These are phyloP conservation scores for Trichoderma erinaceum DNA, from an alignment of 495 filamentous ascomycete species.

Conservation along the genomic window DNA sequence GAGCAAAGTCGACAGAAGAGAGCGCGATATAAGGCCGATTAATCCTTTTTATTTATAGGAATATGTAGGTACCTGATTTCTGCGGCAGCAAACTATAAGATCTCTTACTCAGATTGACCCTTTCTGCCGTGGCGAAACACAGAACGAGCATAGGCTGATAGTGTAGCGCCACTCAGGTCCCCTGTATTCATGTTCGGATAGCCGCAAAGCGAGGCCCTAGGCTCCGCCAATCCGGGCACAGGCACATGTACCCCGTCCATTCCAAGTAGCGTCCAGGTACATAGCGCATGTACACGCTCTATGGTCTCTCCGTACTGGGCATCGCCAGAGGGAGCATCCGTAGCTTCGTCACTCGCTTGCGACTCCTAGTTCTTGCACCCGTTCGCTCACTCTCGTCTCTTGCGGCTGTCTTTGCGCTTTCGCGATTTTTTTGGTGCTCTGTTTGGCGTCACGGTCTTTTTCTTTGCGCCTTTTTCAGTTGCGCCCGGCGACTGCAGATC, in stretches of 20 bases:
- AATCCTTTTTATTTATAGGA: too few species aligned
- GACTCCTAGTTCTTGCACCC: background rate
- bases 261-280: background rate
- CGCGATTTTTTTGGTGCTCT: background rate
- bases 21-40: too few species aligned
- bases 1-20: too few species aligned
- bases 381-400: background rate
- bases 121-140: too few species aligned
- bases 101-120: too few species aligned
- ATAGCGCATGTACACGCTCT: background rate
- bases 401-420: slow-evolving; percentile 3
- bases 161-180: too few species aligned
- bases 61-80: too few species aligned
- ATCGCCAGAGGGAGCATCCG: background rate
- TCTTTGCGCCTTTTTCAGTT: background rate
- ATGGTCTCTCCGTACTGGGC: background rate
- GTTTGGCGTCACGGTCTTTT: background rate
- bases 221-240: slow-evolving; percentile 5
- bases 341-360: slow-evolving; percentile 8
- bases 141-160: too few species aligned
- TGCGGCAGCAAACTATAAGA: too few species aligned
- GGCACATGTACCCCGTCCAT: background rate
- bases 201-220: background rate
- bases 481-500: background rate
- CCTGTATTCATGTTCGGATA: slow-evolving; percentile 2